Base-by-base conservation (phyloP, 352 stramenopile species). In the Phytophthora pinifolia region DNA sequence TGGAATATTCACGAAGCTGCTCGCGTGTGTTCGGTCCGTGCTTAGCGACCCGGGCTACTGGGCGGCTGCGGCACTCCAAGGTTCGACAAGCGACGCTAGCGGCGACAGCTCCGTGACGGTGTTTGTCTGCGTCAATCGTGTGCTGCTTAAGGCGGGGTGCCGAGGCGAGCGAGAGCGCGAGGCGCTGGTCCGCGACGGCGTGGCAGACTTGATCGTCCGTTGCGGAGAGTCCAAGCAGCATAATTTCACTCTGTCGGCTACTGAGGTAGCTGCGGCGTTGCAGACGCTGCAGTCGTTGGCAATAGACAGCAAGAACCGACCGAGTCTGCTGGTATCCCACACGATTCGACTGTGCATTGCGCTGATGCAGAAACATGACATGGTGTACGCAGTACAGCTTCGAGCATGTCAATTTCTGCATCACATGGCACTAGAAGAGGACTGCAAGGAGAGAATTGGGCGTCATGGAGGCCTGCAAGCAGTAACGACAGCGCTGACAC, bases 371-470 rank as follows among this genome's bases (percentile, higher is more conserved):
- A 49, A 35, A 0, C 67, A 83, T 8, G 22, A 41, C 0, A 58
- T 17, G 0, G 65, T 76, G 5, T 48, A 71, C 14, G 37, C 50
- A 0, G 59, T 89, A 5, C 78, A 88, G 41, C 36, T 81, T 1
- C 69, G 60, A 43, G 71, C 74, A 6, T 88, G 76, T 54, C 82
- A 84, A 39, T 86, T 92, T 27, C 60, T 92, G 2, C 79, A 86
- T 58, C 69, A 76, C 31, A 85, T 92, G 72, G 62, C 65, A 6
- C 75, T 83, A 22, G 82, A 90, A 37, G 72, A 88, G 12, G 54
- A 70, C 9, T 65, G 67, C 22, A 90, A 82, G 49, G 53, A 75
- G 10, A 52, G 54, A 2, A 75, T 90, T n/a, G 27, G 63, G n/a
- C 41, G 62, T 3, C 33, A 60, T 9, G 37, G 65, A 1, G 74